Evolutionary conservation across 176 grass and related monocot species (phyloP), one percentile per base, ranked within the genome.

Genomic region (Chloris gayana): DNA sequence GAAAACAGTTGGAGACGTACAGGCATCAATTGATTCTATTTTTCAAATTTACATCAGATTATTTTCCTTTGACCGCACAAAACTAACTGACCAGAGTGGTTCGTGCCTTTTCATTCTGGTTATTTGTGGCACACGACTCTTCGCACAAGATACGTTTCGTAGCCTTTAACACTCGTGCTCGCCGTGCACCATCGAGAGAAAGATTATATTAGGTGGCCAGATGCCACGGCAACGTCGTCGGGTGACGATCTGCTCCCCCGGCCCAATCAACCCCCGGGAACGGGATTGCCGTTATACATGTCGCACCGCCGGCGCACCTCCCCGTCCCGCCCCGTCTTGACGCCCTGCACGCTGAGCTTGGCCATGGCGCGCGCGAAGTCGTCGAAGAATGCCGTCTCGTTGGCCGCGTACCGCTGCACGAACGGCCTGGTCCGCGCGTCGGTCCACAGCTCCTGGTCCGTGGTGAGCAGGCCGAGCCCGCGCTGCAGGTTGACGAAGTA

Each of bases 281-380:
- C 8, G 15, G 82, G 79, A 18, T 73, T 27, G 22, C 69, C 53
- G 46, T 88, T 91, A 56, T 81, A 88, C 54, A 65, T 41, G 69
- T 91, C 85, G 30, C 82, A 91, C n/a, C 82, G 51, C n/a, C 77
- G 77, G 27, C 85, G 34, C 66, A 91, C 89, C 81, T 91, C 89
- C 15, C 85, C 82, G 51, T 85, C 75, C 18, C 82, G 51, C 82
- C 75, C 18, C 0, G 67, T 88, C 89, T 82, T 88, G 14, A 88
- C 56, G 9, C 77, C 73, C 50, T 34, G 70, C 24, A 67, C 19
- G 42, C 85, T 78, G 25, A 85, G 85, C 85, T 85, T 91, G 66
- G 67, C 70, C 37, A 88, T 70, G 46, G 89, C 73, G 37, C 74
- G 25, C 0, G 39, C 66, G 70, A 91, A 91, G 75, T 91, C 77